A percentile compares a stretch with the other conserved stretches of the same genome.
These are phyloP conservation scores for Incumbomyces delicatus DNA, from an alignment of 2,329 filamentous ascomycete species.

Conservation along the genomic window DNA sequence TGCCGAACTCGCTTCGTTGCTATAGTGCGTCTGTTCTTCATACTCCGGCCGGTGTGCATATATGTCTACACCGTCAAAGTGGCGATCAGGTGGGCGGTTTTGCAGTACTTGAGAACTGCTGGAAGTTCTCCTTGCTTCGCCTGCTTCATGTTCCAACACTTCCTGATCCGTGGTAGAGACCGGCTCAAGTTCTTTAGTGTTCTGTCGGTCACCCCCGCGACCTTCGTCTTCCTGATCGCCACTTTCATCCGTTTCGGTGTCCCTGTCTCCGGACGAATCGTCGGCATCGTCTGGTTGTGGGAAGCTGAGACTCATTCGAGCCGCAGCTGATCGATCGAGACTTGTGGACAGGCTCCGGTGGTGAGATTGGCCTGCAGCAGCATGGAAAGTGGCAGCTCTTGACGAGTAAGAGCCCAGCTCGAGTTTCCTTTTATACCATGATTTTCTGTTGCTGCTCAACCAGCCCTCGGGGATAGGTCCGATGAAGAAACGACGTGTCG, in stretches of 20 bases:
- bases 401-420: constrained; percentile 39
- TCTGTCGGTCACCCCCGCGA: not conserved
- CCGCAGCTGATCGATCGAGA: constrained; percentile 23
- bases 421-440: constrained; percentile 48
- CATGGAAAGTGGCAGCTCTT: constrained; percentile 42
- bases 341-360: constrained; percentile 29
- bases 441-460: constrained; percentile 53
- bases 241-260: constrained; percentile 11
- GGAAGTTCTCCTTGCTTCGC: no score
- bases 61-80: constrained; percentile 12
- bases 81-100: not conserved
- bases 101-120: not conserved
- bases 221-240: constrained; percentile 10
- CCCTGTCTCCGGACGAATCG: constrained; percentile 13
- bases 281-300: constrained; percentile 27
- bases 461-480: constrained; percentile 57
- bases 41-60: not conserved
- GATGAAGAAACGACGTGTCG: constrained; percentile 53
- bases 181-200: constrained; percentile 15
- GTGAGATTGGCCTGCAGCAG: constrained; percentile 35
- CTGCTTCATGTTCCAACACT: constrained; percentile 12
- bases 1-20: not conserved
- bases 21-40: not conserved
- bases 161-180: constrained; percentile 18
- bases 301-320: constrained; percentile 23